phyloP scores from a whole-genome alignment of 495 filamentous ascomycete species.

The Neurospora sp. region DNA sequence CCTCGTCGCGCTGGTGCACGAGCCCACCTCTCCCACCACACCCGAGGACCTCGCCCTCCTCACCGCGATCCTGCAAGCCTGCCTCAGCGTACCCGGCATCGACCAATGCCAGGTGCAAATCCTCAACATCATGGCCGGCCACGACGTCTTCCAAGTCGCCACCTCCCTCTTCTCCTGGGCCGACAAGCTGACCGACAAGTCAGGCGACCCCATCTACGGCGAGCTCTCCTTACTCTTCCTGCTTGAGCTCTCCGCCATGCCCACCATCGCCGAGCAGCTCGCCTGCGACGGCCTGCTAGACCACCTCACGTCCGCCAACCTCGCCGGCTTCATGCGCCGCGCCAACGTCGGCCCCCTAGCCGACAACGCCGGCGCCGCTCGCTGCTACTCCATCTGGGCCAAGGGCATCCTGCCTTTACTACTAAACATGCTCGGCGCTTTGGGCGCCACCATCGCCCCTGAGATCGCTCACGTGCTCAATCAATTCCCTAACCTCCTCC shows the following conservation, averaged over 20 bases:
- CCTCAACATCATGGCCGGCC: constrained; percentile 49
- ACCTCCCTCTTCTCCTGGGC: constrained; percentile 91
- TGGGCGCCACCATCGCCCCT: constrained; percentile 65
- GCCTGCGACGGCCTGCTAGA: constrained; percentile 74
- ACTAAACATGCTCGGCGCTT: constrained; percentile 77
- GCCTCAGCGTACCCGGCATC: constrained; percentile 61
- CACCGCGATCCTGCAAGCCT: constrained; percentile 78
- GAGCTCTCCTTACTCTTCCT: constrained; percentile 81
- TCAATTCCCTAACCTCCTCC: constrained; percentile 66
- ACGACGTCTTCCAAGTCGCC: constrained; percentile 70
- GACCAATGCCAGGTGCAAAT: constrained; percentile 52
- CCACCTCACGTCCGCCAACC: constrained; percentile 64
- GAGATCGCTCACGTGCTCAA: constrained; percentile 83
- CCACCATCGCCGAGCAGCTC: constrained; percentile 76
- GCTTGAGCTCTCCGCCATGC: constrained; percentile 73
- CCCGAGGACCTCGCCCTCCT: constrained; percentile 75
- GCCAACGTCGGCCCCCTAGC: constrained; percentile 59
- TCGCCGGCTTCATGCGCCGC: constrained; percentile 60
- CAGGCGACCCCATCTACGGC: constrained; percentile 84
- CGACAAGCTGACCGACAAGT: constrained; percentile 57
- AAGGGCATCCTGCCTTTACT: constrained; percentile 78
- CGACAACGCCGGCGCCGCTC: constrained; percentile 40
- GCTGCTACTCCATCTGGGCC: constrained; percentile 77
- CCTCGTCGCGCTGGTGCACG: constrained; percentile 64
- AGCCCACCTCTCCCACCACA: constrained; percentile 34